Evolutionary conservation across 2,329 filamentous ascomycete genomes (phyloP), one percentile per base, ranked within the genome.

Genomic region (Fusarium udum): DNA sequence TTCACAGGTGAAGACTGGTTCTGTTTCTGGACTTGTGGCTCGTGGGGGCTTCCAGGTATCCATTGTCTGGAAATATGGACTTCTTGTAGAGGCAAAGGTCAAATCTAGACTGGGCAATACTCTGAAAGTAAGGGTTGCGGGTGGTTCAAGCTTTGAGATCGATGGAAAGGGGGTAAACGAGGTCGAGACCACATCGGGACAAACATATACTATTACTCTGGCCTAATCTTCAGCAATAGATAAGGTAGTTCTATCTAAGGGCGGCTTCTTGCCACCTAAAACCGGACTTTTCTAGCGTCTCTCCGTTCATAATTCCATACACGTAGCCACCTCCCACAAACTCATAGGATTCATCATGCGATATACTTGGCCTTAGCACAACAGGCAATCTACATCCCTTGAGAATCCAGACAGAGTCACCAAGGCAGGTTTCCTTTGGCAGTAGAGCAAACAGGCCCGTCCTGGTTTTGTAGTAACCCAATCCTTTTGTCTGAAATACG

Each of bases 361-460:
- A 24, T 13, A 4, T 3, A 13, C 31, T 58, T 7, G 45, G 22
- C 4, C 68, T 5, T 1, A 66, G 6, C 12, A 32, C 36, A 32
- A 48, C 22, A 15, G 61, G 68, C 4, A 66, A 26, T 3, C 45
- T 26, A 14, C 56, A 70, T 11, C 61, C 67, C 12, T 15, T n/a
- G 0, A 70, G 1, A 5, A 49, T 32, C 51, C 61, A 70, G 1
- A 71, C 1, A 2, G 18, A 34, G 8, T 71, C 68, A 2, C 55
- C 45, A 4, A 3, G 7, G 3, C 26, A 7, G 0, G 14, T 37
- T 0, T 31, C 26, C 15, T 48, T 58, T 7, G 32, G 49, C 2
- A 71, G 1, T 0, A 43, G 3, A 4, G 31, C 31, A 39, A 66
- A 34, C 2, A 66, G 32, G 1, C 43, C 51, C 18, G 10, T 61